A percentile compares a stretch with the other conserved stretches of the same genome.
phyloP scores from a whole-genome alignment of 345 rosid genomes.

The Populus alba region DNA sequence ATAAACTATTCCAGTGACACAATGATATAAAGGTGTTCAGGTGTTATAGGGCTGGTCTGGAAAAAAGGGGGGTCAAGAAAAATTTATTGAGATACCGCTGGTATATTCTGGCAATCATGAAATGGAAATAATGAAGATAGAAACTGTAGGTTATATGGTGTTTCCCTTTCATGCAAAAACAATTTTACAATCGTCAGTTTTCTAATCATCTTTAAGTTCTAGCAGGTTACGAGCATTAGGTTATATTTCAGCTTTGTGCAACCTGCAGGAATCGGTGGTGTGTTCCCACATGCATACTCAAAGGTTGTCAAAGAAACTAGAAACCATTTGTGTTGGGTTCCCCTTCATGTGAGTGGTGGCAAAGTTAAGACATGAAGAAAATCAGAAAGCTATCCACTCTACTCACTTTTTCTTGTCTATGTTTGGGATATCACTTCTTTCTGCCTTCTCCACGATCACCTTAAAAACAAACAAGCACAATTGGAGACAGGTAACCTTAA shows the following conservation, averaged over 20 bases:
- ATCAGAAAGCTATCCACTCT: neutral
- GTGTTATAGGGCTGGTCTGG: neutral
- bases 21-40: no score
- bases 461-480: conserved; percentile 21
- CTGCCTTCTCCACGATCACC: conserved; percentile 98
- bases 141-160: neutral
- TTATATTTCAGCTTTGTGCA: neutral
- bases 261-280: neutral
- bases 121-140: no score
- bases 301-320: neutral
- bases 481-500: conserved; percentile 9
- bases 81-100: neutral
- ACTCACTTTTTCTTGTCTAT: conserved; percentile 94
- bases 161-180: neutral
- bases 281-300: neutral
- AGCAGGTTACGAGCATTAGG: neutral
- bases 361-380: neutral
- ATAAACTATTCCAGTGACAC: no score
- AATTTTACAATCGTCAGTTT: neutral
- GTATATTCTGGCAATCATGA: neutral
- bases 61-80: neutral
- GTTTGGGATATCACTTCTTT: conserved; percentile 88
- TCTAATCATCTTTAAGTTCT: neutral
- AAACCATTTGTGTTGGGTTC: neutral
- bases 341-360: neutral